Evolutionary conservation across 2,329 filamentous ascomycete genomes (phyloP).

Genomic region (Exophiala calicioides): DNA sequence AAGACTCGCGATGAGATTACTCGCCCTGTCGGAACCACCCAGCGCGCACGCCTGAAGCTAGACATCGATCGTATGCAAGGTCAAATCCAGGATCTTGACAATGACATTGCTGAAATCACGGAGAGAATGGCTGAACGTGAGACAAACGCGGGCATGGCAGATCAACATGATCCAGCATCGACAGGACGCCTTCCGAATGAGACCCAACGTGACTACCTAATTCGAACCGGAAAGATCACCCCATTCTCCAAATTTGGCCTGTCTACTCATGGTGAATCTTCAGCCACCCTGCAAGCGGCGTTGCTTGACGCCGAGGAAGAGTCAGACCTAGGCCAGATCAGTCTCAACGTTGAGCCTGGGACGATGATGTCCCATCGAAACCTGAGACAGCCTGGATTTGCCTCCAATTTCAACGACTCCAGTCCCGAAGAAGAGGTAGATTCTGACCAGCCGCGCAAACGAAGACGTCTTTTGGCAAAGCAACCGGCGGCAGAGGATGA

Average conservation of each 20-base stretch:
- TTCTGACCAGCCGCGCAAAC: constrained; percentile 35
- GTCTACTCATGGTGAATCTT: constrained; percentile 57
- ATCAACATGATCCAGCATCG: constrained; percentile 45
- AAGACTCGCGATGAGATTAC: constrained; percentile 59
- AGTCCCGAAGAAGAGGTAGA: constrained; percentile 28
- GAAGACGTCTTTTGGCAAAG: constrained; percentile 38
- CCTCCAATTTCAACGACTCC: constrained; percentile 46
- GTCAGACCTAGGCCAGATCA: constrained; percentile 49
- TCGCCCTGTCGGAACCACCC: constrained; percentile 56
- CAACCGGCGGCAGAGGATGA: constrained; percentile 38
- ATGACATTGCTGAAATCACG: constrained; percentile 78
- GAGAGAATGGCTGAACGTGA: constrained; percentile 74
- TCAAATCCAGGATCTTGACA: constrained; percentile 66
- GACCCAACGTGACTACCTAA: constrained; percentile 82
- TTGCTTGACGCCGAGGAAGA: constrained; percentile 80
- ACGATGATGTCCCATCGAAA: constrained; percentile 67
- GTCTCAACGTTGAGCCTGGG: constrained; percentile 41
- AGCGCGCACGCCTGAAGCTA: constrained; percentile 36
- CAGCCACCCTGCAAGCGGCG: constrained; percentile 72
- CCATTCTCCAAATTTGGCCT: constrained; percentile 81
- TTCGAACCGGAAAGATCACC: constrained; percentile 95
- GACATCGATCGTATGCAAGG: constrained; percentile 42
- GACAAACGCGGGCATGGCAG: constrained; percentile 49
- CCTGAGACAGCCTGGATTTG: constrained; percentile 72
- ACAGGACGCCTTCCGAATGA: constrained; percentile 70